phyloP scores from a whole-genome alignment of 2,329 filamentous ascomycete genomes.

The Monilinia laxa region DNA sequence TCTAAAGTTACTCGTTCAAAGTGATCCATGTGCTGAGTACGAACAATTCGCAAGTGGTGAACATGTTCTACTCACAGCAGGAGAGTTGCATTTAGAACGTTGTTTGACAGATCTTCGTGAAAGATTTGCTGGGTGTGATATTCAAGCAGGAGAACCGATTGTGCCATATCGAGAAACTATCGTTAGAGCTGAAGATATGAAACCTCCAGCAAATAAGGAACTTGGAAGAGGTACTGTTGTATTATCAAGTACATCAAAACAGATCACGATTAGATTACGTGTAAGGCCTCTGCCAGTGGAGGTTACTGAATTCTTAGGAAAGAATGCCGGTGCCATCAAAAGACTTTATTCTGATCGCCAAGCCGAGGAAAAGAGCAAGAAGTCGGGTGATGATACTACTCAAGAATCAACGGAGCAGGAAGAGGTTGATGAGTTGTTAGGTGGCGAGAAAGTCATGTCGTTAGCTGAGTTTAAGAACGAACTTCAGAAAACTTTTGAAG shows the following conservation, averaged over 20 bases:
- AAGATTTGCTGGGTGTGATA: conserved; percentile 88
- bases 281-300: conserved; percentile 75
- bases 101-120: conserved; percentile 92
- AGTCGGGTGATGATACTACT: conserved; percentile 31
- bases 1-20: conserved; percentile 82
- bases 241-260: conserved; percentile 77
- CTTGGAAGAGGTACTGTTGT: conserved; percentile 80
- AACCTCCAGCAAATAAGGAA: conserved; percentile 79
- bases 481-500: conserved; percentile 66
- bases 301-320: conserved; percentile 82
- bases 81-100: conserved; percentile 89
- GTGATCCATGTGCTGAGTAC: conserved; percentile 93
- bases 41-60: conserved; percentile 91
- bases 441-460: conserved; percentile 63
- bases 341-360: conserved; percentile 71
- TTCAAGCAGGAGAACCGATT: conserved; percentile 90
- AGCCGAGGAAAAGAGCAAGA: conserved; percentile 44
- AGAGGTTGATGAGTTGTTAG: conserved; percentile 52
- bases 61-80: conserved; percentile 90
- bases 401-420: conserved; percentile 41
- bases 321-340: conserved; percentile 77
- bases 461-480: conserved; percentile 74
- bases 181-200: conserved; percentile 86
- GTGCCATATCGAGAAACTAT: conserved; percentile 96
- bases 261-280: conserved; percentile 72